Conservation (phyloP, 768 basidiomycete genomes). For the Rhizopogon sp. region DNA sequence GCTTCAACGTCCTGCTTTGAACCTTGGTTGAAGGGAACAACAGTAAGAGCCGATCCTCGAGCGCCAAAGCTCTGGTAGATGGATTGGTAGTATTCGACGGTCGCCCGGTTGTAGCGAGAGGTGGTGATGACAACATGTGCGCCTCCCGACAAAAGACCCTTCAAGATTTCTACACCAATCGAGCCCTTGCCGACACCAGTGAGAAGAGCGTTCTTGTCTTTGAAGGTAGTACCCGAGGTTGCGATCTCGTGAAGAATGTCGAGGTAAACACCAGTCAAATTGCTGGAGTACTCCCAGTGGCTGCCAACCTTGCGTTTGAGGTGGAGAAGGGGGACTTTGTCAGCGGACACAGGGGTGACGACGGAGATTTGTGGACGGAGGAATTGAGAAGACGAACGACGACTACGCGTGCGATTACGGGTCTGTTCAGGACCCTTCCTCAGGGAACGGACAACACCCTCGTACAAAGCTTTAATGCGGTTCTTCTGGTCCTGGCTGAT, state of each 20-base stretch:
- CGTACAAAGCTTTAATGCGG: slow-evolving; percentile 90
- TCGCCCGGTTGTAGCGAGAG: slow-evolving; percentile 92
- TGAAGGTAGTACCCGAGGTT: slow-evolving; percentile 96
- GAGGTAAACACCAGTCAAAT: slow-evolving; percentile 91
- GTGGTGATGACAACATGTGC: slow-evolving; percentile 97
- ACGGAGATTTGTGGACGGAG: slow-evolving; percentile 84
- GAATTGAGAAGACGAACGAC: slow-evolving; percentile 96
- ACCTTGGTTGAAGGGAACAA: slow-evolving; percentile 99
- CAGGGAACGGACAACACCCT: slow-evolving; percentile 92
- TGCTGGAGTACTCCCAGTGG: slow-evolving; percentile 96
- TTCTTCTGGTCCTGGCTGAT: slow-evolving; percentile 97
- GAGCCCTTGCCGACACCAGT: slow-evolving; percentile 98
- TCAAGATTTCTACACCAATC: slow-evolving; percentile 96
- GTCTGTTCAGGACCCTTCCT: slow-evolving; percentile 69
- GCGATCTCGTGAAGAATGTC: slow-evolving; percentile 98
- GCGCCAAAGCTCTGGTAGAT: slow-evolving; percentile 96
- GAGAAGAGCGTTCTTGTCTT: slow-evolving; percentile 97
- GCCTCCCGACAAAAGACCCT: slow-evolving; percentile 93
- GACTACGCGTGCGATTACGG: slow-evolving; percentile 54
- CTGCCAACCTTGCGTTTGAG: slow-evolving; percentile 95
- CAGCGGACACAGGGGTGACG: slow-evolving; percentile 65
- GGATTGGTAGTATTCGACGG: slow-evolving; percentile 96
- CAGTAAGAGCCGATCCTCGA: slow-evolving; percentile 92
- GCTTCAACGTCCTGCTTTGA: slow-evolving; percentile 99
- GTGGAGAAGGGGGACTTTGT: slow-evolving; percentile 92